Percentiles rank a stretch among this genome's conserved stretches.
These are phyloP conservation scores for Fusarium pseudocircinatum DNA, from an alignment of 2,329 filamentous ascomycete species.

Conservation along the genomic window DNA sequence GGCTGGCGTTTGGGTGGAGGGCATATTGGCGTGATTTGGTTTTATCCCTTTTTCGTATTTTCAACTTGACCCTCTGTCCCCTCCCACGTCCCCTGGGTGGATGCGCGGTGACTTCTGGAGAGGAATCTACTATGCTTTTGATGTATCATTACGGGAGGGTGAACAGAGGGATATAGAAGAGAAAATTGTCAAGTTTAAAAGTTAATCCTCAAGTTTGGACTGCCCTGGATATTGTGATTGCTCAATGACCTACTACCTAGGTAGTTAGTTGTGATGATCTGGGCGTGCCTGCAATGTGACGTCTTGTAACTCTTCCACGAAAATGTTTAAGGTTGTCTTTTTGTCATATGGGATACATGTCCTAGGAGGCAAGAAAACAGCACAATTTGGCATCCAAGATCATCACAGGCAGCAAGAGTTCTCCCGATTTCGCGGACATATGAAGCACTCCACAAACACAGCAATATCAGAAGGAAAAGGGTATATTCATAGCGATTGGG, in stretches of 20 bases:
- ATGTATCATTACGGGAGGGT: conserved; percentile 22
- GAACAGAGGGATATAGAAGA: conserved; percentile 33
- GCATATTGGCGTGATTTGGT: conserved; percentile 49
- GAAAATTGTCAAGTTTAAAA: conserved; percentile 38
- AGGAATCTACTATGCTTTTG: conserved; percentile 1
- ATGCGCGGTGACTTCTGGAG: conserved; percentile 20
- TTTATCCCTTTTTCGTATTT: conserved; percentile 42
- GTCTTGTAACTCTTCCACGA: not conserved
- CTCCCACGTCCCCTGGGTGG: conserved; percentile 10
- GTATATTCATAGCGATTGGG: conserved; percentile 35
- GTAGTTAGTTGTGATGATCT: not conserved
- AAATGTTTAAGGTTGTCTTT: not conserved
- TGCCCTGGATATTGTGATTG: conserved; percentile 4
- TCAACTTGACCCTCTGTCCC: conserved; percentile 33
- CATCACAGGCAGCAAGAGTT: not conserved
- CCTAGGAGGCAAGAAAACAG: too few relatives aligned
- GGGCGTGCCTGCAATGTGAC: not conserved
- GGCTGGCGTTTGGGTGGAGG: conserved; percentile 50
- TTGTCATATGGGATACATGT: too few relatives aligned
- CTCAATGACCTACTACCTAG: not conserved
- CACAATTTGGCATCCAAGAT: not conserved
- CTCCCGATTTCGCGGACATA: not conserved
- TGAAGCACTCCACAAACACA: not conserved
- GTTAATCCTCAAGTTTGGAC: conserved; percentile 22
- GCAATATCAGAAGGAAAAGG: not conserved